Percentiles rank a stretch among this genome's conserved stretches.
These are phyloP conservation scores for Cladorrhinum sp. DNA, from an alignment of 2,329 filamentous ascomycete genomes.

Conservation along the genomic window DNA sequence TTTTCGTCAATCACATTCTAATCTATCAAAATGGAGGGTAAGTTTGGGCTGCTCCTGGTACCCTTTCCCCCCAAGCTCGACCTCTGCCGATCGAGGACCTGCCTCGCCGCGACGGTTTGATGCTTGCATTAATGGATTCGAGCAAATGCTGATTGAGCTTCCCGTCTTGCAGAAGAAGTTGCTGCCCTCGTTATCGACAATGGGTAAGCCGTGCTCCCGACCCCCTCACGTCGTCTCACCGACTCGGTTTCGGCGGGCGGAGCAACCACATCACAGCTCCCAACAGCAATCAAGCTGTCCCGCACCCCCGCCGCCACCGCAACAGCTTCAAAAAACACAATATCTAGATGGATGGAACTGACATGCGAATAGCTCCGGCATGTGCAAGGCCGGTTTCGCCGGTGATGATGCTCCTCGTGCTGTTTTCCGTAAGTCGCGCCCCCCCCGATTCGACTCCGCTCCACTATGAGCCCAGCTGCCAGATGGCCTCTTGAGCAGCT, in stretches of 20 bases:
- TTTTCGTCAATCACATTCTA: conserved; percentile 34
- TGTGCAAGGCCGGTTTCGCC: conserved; percentile 99
- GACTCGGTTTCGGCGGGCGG: conserved; percentile 28
- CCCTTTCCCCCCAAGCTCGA: conserved; percentile 17
- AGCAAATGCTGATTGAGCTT: conserved; percentile 42
- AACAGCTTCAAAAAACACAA: conserved; percentile 26
- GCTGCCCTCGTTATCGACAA: conserved; percentile 99
- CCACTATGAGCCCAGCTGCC: conserved; percentile 12
- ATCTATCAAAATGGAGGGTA: conserved; percentile 58
- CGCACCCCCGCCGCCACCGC: not conserved
- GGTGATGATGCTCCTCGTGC: conserved; percentile 99
- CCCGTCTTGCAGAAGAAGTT: conserved; percentile 81
- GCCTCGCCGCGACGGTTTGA: not conserved
- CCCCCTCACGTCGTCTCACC: conserved; percentile 34
- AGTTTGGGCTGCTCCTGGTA: conserved; percentile 35
- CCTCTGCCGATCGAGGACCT: conserved; percentile 14
- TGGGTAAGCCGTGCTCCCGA: conserved; percentile 72
- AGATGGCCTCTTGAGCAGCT: not conserved
- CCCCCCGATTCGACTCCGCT: conserved; percentile 24
- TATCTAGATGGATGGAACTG: conserved; percentile 32
- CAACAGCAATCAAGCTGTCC: not conserved
- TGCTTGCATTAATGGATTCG: conserved; percentile 11
- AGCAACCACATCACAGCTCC: conserved; percentile 29
- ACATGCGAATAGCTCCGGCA: conserved; percentile 79
- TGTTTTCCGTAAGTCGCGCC: conserved; percentile 91